These are phyloP conservation scores for Hygrophorus russula DNA, from an alignment of 768 basidiomycete species.

Conservation along the genomic window DNA sequence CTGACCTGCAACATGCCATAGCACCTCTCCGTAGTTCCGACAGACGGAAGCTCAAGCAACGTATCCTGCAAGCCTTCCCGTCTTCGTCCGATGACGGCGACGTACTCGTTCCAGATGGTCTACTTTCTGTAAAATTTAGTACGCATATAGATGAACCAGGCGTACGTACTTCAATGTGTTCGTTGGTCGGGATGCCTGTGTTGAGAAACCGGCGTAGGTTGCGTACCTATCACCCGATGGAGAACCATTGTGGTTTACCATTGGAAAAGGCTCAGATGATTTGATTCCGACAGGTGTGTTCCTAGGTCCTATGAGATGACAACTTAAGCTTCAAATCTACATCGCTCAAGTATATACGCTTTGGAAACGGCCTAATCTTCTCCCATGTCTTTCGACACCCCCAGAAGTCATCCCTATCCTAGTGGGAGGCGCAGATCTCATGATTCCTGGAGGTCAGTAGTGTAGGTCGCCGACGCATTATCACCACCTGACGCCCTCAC, in stretches of 20 bases:
- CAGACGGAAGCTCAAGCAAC: slow-evolving; percentile 58
- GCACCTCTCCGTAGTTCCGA: slow-evolving; percentile 68
- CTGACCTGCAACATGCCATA: slow-evolving; percentile 2
- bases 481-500: slow-evolving; percentile 4
- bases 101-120: slow-evolving; percentile 61
- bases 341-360: slow-evolving; percentile 48
- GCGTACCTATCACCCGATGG: slow-evolving; percentile 53
- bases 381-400: slow-evolving; percentile 66
- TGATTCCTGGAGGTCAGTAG: slow-evolving; percentile 68
- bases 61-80: slow-evolving; percentile 24
- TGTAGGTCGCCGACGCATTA: not conserved
- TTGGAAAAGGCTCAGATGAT: slow-evolving; percentile 56
- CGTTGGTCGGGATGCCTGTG: not conserved
- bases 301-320: not conserved
- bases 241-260: slow-evolving; percentile 70
- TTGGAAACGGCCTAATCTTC: slow-evolving; percentile 60
- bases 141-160: slow-evolving; percentile 57
- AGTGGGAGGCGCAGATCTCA: slow-evolving; percentile 74
- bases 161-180: slow-evolving; percentile 26
- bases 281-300: slow-evolving; percentile 48
- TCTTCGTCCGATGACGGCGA: slow-evolving; percentile 42
- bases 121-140: slow-evolving; percentile 54
- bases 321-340: not conserved
- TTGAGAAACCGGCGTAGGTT: slow-evolving; percentile 27
- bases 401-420: slow-evolving; percentile 60